Conservation (phyloP, 1,284 basidiomycete genomes). For the Malassezia japonica region DNA sequence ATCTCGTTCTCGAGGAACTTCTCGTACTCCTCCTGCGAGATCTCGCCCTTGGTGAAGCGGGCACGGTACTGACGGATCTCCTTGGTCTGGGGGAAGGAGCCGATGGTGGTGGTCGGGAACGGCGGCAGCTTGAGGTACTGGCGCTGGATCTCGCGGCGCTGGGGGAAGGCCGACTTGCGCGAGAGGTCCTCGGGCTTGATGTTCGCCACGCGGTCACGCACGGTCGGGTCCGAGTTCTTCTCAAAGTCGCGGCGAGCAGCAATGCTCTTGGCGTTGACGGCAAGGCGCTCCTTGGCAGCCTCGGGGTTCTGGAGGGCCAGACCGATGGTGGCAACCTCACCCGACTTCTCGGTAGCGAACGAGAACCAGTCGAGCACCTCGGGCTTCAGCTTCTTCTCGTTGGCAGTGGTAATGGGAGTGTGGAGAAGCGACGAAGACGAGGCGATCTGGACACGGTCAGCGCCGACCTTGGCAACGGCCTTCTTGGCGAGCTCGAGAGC, state of each 20-base stretch:
- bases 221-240: constrained; percentile 82
- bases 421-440: constrained; percentile 97
- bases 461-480: constrained; percentile 52
- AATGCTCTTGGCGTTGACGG: constrained; percentile 74
- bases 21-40: constrained; percentile 81
- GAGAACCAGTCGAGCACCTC: constrained; percentile 98
- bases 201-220: constrained; percentile 86
- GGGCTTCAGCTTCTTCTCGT: constrained; percentile 79
- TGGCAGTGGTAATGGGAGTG: constrained; percentile 87
- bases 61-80: constrained; percentile 60
- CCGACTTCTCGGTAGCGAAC: constrained; percentile 92
- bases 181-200: constrained; percentile 80
- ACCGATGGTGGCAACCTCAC: constrained; percentile 80
- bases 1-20: constrained; percentile 99
- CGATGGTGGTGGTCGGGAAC: constrained; percentile 98
- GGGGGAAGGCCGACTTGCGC: constrained; percentile 81
- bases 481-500: constrained; percentile 76
- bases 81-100: constrained; percentile 93
- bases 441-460: constrained; percentile 71
- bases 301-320: constrained; percentile 36
- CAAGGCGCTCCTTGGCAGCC: constrained; percentile 31
- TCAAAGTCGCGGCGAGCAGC: constrained; percentile 93
- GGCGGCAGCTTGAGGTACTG: constrained; percentile 81
- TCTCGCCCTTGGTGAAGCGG: constrained; percentile 72
- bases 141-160: constrained; percentile 79